Base-by-base conservation (phyloP, 345 rosid genomes). In the Gossypium anomalum region DNA sequence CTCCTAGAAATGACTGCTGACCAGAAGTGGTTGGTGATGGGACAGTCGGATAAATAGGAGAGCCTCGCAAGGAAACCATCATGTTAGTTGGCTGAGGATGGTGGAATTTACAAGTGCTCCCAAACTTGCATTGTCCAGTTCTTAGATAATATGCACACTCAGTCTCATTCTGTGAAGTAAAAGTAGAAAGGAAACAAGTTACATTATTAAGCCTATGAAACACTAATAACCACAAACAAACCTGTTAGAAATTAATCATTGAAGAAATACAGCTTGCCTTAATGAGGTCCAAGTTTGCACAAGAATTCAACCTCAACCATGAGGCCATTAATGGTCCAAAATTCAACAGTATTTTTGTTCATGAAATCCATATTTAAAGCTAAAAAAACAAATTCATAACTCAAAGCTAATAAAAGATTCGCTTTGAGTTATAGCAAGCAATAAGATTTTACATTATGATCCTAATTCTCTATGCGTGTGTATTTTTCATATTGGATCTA, bases 51-150 rank as follows among this genome's bases (percentile, higher is more conserved):
- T 93, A 91, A 66, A 84, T 88, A 73, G 95, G 87, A 66, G 97
- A 90, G 56, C 92, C 91, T 45, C 84, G 88, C 73, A 88, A 62
- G 16, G 94, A 80, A 72, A 93, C 92, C 93, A 92, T 88, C 88
- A 91, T 81, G 81, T 87, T 91, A 72, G 87, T 80, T 83, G 95
- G 93, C 81, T 89, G 99, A 81, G 91, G 97, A 82, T 94, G 99
- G 75, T 96, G 98, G 82, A 88, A 96, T 82, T 93, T 96, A 85
- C 99, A 96, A 70, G 98, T 93, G 56, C 79, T 84, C 68, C 95
- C 98, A 76, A 90, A 96, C 85, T 93, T 96, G 89, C 99, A 96
- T 53, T 90, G 97, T 68, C 98, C 99, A 8, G 98, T 96, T 87
- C 95, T 92, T 81, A 93, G 83, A 80, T 93, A 96, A 78, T 93